Evolutionary conservation across 129 eudicot species (phyloP).

Genomic region (sunflower (Helianthus annuus)): HanXRQr2.0-SUNRISE NC_035443.2:3231673-3232172

Average conservation of each 20-base stretch:
- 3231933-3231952: background rate
- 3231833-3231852: slow-evolving; percentile 27
- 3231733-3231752: slow-evolving; percentile 10
- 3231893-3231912: slow-evolving; percentile 4
- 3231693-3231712: slow-evolving; percentile 28
- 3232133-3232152: slow-evolving; percentile 24
- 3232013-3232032: background rate
- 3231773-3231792: slow-evolving; percentile 3
- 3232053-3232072: slow-evolving; percentile 8
- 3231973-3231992: slow-evolving; percentile 22
- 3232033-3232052: slow-evolving; percentile 3
- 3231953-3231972: slow-evolving; percentile 7
- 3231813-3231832: background rate
- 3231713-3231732: slow-evolving; percentile 28
- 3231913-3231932: background rate
- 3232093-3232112: slow-evolving; percentile 24
- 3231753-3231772: slow-evolving; percentile 4
- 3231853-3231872: slow-evolving; percentile 24
- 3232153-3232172: background rate
- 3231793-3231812: slow-evolving; percentile 10
- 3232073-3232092: background rate
- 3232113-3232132: slow-evolving; percentile 22
- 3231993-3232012: slow-evolving; percentile 30
- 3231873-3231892: slow-evolving; percentile 11
- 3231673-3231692: background rate